Evolutionary conservation across 1,284 basidiomycete species (phyloP), one percentile per base, ranked within the genome.

Genomic region (Sanghuangporus weigelae): DNA sequence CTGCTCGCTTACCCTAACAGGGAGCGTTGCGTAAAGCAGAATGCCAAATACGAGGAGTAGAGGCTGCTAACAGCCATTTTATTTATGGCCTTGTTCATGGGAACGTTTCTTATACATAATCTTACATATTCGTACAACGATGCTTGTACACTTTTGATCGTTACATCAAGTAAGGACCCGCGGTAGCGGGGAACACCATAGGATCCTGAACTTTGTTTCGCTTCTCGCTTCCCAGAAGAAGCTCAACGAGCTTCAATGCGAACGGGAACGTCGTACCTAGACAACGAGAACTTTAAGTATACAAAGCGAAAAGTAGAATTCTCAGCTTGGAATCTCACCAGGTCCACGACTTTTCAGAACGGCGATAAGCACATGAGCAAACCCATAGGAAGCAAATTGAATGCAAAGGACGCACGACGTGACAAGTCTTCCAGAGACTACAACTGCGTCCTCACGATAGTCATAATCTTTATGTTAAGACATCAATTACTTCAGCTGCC

Each of bases 381-480:
- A 7, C 4, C 7, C n/a, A 21, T 26, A 46, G 7, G 26, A 50
- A 35, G 48, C 44, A 51, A 42, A 21, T 68, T 75, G 51, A 66
- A 11, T 42, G 6, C n/a, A n/a, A 12, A n/a, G 16, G 16, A 46
- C 44, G 16, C 21, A 89, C 91, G 89, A 92, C 16, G 92, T 93
- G 42, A 95, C 80, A 6, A 95, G 78, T 59, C 86, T 89, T 1
- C 82, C 83, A 2, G 90, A 89, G 14, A 90, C 77, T 38, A 93
- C 91, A 8, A 95, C 92, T 1, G 88, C 72, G 2, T 90, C 85
- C 65, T 95, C 92, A 2, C 80, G 82, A 73, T 95, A 95, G 0
- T 86, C 81, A 68, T 90, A 95, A 7, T 79, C 91, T 93, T 59
- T 12, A 35, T 46, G 48, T 62, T 46, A 57, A n/a, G 51, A 50